These are phyloP conservation scores for Nannochloris sp. DNA, from an alignment of 139 green algal genomes.

Conservation along the genomic window DNA sequence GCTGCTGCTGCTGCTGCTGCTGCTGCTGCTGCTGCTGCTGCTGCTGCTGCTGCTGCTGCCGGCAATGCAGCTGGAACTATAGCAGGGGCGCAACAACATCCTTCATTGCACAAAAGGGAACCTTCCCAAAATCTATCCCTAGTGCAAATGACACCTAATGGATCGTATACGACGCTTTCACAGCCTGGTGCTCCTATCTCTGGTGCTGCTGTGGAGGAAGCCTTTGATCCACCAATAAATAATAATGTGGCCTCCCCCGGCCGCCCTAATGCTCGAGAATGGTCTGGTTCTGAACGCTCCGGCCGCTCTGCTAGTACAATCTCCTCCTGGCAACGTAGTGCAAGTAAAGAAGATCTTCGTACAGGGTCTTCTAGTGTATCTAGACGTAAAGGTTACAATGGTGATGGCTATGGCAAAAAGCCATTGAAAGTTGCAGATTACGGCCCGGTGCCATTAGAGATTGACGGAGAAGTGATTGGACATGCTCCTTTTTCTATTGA, in stretches of 20 bases:
- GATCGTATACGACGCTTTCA: background rate
- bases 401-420: background rate
- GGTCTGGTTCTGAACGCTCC: background rate
- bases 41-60: too few relatives aligned
- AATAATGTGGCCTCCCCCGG: background rate
- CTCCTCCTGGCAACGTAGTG: background rate
- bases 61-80: background rate
- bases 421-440: background rate
- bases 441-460: background rate
- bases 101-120: too few relatives aligned
- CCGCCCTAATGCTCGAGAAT: too few relatives aligned
- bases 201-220: background rate
- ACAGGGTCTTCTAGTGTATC: background rate
- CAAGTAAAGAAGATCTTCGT: background rate
- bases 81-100: too few relatives aligned
- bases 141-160: background rate
- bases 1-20: too few relatives aligned
- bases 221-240: too few relatives aligned
- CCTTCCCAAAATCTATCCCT: too few relatives aligned
- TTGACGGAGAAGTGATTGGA: slow-evolving; percentile 1
- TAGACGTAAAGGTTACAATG: background rate
- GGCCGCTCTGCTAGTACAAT: background rate
- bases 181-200: too few relatives aligned
- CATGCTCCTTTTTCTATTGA: background rate
- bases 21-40: too few relatives aligned